Base-by-base conservation (phyloP, 2,329 filamentous ascomycete genomes). In the Arachnomyces sp. region DNA sequence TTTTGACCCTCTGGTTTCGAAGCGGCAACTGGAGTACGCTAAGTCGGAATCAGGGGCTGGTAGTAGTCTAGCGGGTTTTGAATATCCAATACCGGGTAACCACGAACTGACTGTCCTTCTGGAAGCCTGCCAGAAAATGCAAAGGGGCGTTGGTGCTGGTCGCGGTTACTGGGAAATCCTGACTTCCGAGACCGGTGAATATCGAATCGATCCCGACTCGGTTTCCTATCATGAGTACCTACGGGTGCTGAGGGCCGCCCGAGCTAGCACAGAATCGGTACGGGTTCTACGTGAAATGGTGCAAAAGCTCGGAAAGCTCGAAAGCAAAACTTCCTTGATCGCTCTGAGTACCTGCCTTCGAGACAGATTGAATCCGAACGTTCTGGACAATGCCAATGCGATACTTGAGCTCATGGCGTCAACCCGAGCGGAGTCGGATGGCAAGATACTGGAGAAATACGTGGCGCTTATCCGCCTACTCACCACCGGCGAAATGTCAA, bases 81-180 rank as follows among this genome's bases (percentile, higher is more conserved):
- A 34, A 14, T 73, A 68, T 47, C 65, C 71, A 7, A 55, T 50
- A 11, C 70, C 76, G 0, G 61, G 64, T n/a, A 74, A 72, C 45
- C 68, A 69, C 44, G 74, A 70, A 0, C 72, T 98, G 2, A 82
- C 82, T 1, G 60, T 93, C 33, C 56, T 93, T 14, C 61, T 94
- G 31, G 68, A 77, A 34, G 73, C 81, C 5, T 76, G 86, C 38
- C 43, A 51, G 31, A 64, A 72, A 9, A 71, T 75, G 25, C 72
- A 80, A 25, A 73, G 75, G 38, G 71, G 76, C 38, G 76, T 77
- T 6, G 71, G 73, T 11, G 63, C 75, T n/a, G 83, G 79, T n/a
- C 63, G 74, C 38, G 72, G 72, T 25, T 96, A 95, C 42, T 96
- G 89, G 89, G 68, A 81, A 13, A 56, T 81, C 4, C 66, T 95